Evolutionary conservation across 768 basidiomycete genomes (phyloP).

Genomic region (Mrakia blollopis): DNA sequence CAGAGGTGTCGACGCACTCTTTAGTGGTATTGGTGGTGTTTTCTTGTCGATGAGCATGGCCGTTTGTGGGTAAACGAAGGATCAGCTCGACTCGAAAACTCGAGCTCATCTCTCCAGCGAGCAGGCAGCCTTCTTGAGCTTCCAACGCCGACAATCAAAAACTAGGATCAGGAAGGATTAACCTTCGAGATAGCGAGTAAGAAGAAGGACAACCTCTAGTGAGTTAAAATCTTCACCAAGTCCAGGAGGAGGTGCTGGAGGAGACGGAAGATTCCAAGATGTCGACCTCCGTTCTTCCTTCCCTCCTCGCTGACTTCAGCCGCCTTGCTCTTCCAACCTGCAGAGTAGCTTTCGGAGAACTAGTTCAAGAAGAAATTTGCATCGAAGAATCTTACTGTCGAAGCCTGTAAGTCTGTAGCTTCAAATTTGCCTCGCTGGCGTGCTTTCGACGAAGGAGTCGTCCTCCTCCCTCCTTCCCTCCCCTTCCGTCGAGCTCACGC

Average conservation of each 20-base stretch:
- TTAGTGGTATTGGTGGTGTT: background rate
- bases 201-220: background rate
- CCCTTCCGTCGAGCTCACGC: background rate
- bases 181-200: background rate
- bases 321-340: background rate
- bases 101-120: background rate
- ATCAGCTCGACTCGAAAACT: background rate
- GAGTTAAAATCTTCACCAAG: background rate
- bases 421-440: background rate
- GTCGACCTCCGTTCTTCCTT: background rate
- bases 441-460: background rate
- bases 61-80: background rate
- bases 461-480: background rate
- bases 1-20: background rate
- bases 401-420: background rate
- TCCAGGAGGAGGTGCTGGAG: background rate
- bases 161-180: background rate
- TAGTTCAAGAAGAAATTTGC: background rate
- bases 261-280: background rate
- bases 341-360: background rate
- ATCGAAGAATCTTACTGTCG: background rate
- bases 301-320: slow-evolving; percentile 2
- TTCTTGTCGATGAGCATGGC: background rate
- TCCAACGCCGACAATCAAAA: background rate
- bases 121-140: background rate